These are phyloP conservation scores for Dactylellina leptospora DNA, from an alignment of 2,329 filamentous ascomycete genomes.

Conservation along the genomic window DNA sequence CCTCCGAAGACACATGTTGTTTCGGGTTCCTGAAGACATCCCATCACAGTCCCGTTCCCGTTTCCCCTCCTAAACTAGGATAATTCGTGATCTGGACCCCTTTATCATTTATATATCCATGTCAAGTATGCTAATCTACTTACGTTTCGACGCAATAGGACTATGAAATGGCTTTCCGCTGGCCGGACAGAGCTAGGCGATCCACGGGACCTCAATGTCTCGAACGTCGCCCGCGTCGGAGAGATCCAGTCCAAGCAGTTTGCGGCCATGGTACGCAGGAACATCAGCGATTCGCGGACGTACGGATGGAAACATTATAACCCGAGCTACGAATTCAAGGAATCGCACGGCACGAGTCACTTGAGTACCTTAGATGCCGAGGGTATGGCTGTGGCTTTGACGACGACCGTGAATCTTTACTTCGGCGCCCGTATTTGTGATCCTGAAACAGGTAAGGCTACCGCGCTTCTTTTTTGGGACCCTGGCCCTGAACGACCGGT, in stretches of 20 bases:
- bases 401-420: slow-evolving; percentile 57
- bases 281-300: slow-evolving; percentile 55
- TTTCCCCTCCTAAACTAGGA: background rate
- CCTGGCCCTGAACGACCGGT: too few relatives aligned
- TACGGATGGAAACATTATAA: slow-evolving; percentile 57
- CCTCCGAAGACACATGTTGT: slow-evolving; percentile 10
- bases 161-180: slow-evolving; percentile 57
- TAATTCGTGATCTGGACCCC: slow-evolving; percentile 3
- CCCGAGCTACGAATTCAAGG: slow-evolving; percentile 56
- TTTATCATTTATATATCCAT: too few relatives aligned
- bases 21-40: too few relatives aligned
- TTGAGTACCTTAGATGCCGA: slow-evolving; percentile 54
- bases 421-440: slow-evolving; percentile 56
- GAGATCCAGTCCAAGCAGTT: slow-evolving; percentile 56
- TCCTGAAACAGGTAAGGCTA: slow-evolving; percentile 53
- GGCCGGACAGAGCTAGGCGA: slow-evolving; percentile 57
- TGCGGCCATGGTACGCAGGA: slow-evolving; percentile 54
- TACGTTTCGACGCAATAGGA: slow-evolving; percentile 32
- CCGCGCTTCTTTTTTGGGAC: slow-evolving; percentile 4
- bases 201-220: slow-evolving; percentile 54
- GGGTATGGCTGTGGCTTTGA: slow-evolving; percentile 56
- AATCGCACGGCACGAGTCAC: slow-evolving; percentile 56
- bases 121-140: slow-evolving; percentile 18
- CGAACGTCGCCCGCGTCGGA: slow-evolving; percentile 54
- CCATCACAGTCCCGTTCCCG: too few relatives aligned